A percentile compares a stretch with the other conserved stretches of the same genome.
Conservation (phyloP, 116 monocot species). For the Papilionanthe hybrid region DNA sequence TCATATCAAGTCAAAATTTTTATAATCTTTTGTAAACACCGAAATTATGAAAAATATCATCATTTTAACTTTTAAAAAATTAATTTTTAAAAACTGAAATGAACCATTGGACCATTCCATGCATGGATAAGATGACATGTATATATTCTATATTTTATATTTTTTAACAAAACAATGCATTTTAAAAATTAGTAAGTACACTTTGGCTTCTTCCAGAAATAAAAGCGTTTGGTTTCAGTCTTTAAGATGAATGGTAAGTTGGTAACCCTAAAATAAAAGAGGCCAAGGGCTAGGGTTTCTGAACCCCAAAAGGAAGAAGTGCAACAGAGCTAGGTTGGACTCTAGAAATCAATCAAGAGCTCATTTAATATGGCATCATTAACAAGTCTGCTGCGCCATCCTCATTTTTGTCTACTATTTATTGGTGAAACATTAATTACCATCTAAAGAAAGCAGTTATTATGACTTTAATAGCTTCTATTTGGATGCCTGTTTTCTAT, state of each 20-base stretch:
- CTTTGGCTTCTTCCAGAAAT: slow-evolving; percentile 1
- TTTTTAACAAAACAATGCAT: too few species aligned
- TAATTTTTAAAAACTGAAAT: too few species aligned
- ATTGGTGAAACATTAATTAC: slow-evolving; percentile 1
- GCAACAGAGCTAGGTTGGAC: slow-evolving; percentile 8
- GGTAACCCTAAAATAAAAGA: background rate
- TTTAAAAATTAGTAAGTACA: background rate
- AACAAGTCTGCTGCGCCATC: slow-evolving; percentile 17
- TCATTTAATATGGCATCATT: slow-evolving; percentile 15
- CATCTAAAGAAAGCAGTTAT: background rate
- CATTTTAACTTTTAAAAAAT: too few species aligned
- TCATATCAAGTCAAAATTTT: too few species aligned
- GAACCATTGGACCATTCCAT: too few species aligned
- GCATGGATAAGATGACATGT: too few species aligned
- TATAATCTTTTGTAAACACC: too few species aligned
- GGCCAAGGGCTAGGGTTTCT: background rate
- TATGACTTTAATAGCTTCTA: slow-evolving; percentile 1
- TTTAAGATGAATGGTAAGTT: background rate
- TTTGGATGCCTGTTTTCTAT: background rate
- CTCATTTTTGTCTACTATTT: slow-evolving; percentile 17
- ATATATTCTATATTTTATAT: too few species aligned
- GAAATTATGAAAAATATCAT: too few species aligned
- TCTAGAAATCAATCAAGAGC: background rate
- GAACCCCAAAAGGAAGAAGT: background rate
- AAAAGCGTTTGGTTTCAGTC: background rate